phyloP scores from a whole-genome alignment of 1,284 basidiomycete species.

The Microbotryum saponariae region DNA sequence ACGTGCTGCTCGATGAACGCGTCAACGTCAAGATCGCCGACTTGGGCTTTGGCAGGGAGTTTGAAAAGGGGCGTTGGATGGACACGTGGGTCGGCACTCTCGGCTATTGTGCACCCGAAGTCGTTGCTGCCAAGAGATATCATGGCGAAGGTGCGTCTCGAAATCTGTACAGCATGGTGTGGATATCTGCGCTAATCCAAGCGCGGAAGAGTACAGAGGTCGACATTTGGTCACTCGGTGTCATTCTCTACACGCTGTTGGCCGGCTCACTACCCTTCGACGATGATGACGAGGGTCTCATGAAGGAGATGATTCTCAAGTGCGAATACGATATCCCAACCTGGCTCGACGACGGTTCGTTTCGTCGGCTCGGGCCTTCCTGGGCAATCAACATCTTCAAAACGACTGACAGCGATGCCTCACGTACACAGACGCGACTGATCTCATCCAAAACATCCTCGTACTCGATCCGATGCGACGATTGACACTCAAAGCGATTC shows the following conservation, averaged over 20 bases:
- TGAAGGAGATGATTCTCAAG: conserved; percentile 77
- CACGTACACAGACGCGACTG: conserved; percentile 63
- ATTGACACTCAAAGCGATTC: conserved; percentile 71
- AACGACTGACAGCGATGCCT: conserved; percentile 10
- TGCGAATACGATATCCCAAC: conserved; percentile 86
- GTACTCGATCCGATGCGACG: conserved; percentile 69
- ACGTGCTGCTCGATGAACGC: conserved; percentile 45
- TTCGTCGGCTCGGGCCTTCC: background rate
- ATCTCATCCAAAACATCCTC: conserved; percentile 71
- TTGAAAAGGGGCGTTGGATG: conserved; percentile 70
- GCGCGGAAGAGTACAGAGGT: conserved; percentile 55
- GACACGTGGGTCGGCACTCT: conserved; percentile 97
- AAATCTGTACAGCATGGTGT: background rate
- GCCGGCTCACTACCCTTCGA: conserved; percentile 95
- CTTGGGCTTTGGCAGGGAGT: conserved; percentile 94
- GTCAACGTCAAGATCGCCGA: conserved; percentile 62
- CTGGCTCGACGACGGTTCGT: conserved; percentile 74
- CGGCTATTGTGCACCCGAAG: conserved; percentile 89
- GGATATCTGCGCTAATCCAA: too few relatives aligned
- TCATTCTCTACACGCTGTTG: conserved; percentile 88
- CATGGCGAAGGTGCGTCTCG: conserved; percentile 64
- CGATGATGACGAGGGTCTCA: conserved; percentile 84
- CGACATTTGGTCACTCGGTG: conserved; percentile 92
- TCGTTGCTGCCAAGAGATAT: conserved; percentile 82
- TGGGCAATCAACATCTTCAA: conserved; percentile 18